Evolutionary conservation across 2,329 filamentous ascomycete genomes (phyloP).

Genomic region (Fusarium devonianum): DNA sequence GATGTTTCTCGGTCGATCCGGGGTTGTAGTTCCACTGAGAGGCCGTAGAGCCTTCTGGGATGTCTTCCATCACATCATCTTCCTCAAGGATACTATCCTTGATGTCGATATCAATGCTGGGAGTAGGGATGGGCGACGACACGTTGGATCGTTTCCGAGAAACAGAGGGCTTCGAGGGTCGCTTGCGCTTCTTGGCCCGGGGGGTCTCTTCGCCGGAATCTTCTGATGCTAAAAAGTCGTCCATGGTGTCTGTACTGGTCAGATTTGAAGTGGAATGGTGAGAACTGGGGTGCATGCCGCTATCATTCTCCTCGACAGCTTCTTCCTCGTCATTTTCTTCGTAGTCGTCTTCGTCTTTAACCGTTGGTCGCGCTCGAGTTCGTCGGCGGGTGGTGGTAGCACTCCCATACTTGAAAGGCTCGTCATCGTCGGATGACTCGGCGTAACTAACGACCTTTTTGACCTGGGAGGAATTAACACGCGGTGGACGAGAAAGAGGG

Average conservation of each 20-base stretch:
- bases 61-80: constrained; percentile 62
- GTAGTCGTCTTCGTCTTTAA: constrained; percentile 74
- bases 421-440: constrained; percentile 83
- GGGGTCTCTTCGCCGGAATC: constrained; percentile 74
- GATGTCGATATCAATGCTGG: constrained; percentile 27
- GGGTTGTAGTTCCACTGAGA: constrained; percentile 79
- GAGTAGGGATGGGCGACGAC: constrained; percentile 48
- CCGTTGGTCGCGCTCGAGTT: constrained; percentile 61
- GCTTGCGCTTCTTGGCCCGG: constrained; percentile 77
- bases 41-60: constrained; percentile 73
- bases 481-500: neutral
- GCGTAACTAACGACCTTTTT: constrained; percentile 77
- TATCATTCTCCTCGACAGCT: constrained; percentile 65
- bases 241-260: constrained; percentile 68
- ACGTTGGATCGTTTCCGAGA: constrained; percentile 70
- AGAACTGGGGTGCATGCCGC: constrained; percentile 53
- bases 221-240: constrained; percentile 87
- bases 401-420: constrained; percentile 65
- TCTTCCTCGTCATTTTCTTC: constrained; percentile 77
- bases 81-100: constrained; percentile 59
- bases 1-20: constrained; percentile 49
- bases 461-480: constrained; percentile 45
- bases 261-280: neutral
- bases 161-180: constrained; percentile 59
- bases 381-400: constrained; percentile 50